A percentile compares a stretch with the other conserved stretches of the same genome.
Evolutionary conservation across 768 basidiomycete species (phyloP).

Genomic region (Auriculariales sp.): DNA sequence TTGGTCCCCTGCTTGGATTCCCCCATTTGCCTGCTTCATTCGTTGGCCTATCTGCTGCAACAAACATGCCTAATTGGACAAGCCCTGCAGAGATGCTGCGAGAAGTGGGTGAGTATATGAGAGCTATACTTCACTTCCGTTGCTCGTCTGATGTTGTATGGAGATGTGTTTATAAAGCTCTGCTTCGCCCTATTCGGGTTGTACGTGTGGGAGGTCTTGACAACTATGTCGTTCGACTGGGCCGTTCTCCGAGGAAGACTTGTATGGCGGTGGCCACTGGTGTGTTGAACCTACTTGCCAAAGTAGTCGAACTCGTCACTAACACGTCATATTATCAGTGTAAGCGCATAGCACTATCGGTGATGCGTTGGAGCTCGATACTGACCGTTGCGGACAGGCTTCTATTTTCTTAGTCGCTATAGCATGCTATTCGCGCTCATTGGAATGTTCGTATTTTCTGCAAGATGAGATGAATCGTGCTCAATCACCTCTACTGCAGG

Average conservation of each 20-base stretch:
- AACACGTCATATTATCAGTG: background rate
- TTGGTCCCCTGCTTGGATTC: too few species aligned
- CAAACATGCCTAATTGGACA: background rate
- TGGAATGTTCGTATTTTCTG: slow-evolving; percentile 34
- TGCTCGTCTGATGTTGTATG: background rate
- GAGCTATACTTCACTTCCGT: background rate
- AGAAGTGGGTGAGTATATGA: background rate
- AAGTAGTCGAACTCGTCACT: background rate
- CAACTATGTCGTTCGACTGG: slow-evolving; percentile 53
- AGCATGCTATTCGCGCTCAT: slow-evolving; percentile 53
- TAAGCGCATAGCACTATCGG: background rate
- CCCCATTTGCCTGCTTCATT: too few species aligned
- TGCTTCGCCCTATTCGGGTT: slow-evolving; percentile 51
- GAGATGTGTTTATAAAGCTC: slow-evolving; percentile 45
- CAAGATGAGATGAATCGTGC: background rate
- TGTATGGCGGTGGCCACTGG: slow-evolving; percentile 55
- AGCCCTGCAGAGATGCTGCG: background rate
- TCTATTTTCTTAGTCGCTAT: slow-evolving; percentile 59
- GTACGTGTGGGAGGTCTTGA: slow-evolving; percentile 52
- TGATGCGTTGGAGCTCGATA: slow-evolving; percentile 1
- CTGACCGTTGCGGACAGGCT: slow-evolving; percentile 22
- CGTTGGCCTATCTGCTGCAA: too few species aligned
- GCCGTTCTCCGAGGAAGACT: slow-evolving; percentile 44
- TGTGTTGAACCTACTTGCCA: slow-evolving; percentile 18
- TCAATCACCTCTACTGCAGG: slow-evolving; percentile 19